Conservation (phyloP, 768 basidiomycete genomes). For the Amanita molliuscula region DNA sequence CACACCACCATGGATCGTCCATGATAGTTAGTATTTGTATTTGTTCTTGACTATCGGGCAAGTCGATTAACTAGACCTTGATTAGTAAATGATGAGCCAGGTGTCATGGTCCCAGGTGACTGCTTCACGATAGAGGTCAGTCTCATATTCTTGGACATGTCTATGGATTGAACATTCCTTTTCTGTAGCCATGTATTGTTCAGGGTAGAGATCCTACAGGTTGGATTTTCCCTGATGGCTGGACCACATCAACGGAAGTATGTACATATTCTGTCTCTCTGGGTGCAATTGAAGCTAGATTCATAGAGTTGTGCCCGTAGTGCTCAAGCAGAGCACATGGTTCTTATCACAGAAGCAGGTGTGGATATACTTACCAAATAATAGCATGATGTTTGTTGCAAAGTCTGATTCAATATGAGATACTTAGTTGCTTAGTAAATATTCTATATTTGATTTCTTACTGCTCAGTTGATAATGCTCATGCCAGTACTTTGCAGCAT, state of each 20-base stretch:
- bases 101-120: conserved; percentile 72
- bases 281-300: neutral
- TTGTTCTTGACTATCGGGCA: neutral
- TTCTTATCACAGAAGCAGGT: conserved; percentile 71
- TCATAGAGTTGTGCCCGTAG: conserved; percentile 66
- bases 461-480: too few species aligned
- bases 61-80: neutral
- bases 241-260: conserved; percentile 88
- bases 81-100: conserved; percentile 78
- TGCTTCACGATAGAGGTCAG: conserved; percentile 88
- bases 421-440: too few species aligned
- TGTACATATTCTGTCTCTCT: conserved; percentile 9
- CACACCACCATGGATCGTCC: conserved; percentile 72
- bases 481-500: too few species aligned
- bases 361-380: conserved; percentile 65
- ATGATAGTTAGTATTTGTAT: conserved; percentile 43
- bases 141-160: neutral
- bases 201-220: conserved; percentile 60
- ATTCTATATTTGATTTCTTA: too few species aligned
- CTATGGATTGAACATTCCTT: neutral
- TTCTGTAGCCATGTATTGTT: conserved; percentile 56
- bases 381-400: too few species aligned
- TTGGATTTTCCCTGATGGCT: conserved; percentile 85
- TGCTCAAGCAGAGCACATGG: conserved; percentile 84
- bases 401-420: too few species aligned